phyloP scores from a whole-genome alignment of 257 asterid genomes.

The Solanum pinnatisectum region DNA sequence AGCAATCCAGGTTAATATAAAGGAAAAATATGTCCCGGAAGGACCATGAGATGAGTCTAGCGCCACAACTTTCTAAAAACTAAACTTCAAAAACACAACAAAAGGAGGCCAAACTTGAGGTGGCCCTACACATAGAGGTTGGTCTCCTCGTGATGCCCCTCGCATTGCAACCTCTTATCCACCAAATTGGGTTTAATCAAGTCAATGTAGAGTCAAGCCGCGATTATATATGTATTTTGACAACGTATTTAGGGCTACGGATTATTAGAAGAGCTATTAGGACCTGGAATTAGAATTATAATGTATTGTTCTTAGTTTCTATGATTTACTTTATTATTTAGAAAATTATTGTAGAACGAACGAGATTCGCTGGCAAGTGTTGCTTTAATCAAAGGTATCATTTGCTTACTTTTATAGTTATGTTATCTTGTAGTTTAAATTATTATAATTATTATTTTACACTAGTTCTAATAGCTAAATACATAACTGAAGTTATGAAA shows the following conservation, averaged over 20 bases:
- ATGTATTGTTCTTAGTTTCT: background rate
- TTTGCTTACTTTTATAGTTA: too few species aligned
- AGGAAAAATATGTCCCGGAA: background rate
- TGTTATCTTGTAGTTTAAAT: background rate
- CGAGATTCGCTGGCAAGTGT: too few species aligned
- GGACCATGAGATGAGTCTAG: background rate
- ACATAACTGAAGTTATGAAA: background rate
- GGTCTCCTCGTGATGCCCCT: background rate
- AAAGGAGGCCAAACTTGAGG: background rate
- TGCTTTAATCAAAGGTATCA: too few species aligned
- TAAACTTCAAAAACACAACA: background rate
- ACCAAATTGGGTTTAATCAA: background rate
- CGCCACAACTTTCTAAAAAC: background rate
- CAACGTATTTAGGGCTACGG: background rate
- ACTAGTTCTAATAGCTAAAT: background rate
- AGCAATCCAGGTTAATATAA: background rate
- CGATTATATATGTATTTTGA: too few species aligned
- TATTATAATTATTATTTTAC: too few species aligned
- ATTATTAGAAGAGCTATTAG: background rate
- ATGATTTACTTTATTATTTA: too few species aligned
- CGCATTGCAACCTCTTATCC: background rate
- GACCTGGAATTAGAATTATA: background rate
- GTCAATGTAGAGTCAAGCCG: background rate
- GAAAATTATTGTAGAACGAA: too few species aligned
- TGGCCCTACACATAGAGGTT: background rate